These are phyloP conservation scores for Proliferodiscus dingleyae DNA, from an alignment of 2,329 filamentous ascomycete species.

Conservation along the genomic window DNA sequence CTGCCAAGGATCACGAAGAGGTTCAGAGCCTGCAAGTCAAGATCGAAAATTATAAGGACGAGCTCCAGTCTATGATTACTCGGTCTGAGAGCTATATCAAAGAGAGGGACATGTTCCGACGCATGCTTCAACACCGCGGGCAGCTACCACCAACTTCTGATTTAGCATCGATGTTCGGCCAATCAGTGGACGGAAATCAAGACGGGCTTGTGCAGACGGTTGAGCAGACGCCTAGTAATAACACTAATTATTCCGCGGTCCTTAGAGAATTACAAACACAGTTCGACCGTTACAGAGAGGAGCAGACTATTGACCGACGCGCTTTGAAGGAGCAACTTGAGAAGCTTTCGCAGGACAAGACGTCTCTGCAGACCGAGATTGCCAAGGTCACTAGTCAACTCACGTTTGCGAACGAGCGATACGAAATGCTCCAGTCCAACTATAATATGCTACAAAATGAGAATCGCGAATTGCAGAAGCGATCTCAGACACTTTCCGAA, in stretches of 20 bases:
- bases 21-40: slow-evolving; percentile 69
- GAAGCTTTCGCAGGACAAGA: slow-evolving; percentile 75
- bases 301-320: slow-evolving; percentile 74
- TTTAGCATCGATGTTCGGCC: slow-evolving; percentile 64
- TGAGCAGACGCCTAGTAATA: slow-evolving; percentile 46
- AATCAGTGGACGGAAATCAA: slow-evolving; percentile 56
- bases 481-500: slow-evolving; percentile 71
- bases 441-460: slow-evolving; percentile 78
- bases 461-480: slow-evolving; percentile 80
- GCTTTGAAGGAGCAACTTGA: slow-evolving; percentile 83
- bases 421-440: slow-evolving; percentile 85
- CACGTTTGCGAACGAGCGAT: slow-evolving; percentile 74
- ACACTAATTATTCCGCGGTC: slow-evolving; percentile 68
- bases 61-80: slow-evolving; percentile 74
- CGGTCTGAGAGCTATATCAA: slow-evolving; percentile 91
- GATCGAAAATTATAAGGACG: slow-evolving; percentile 75
- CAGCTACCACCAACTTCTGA: slow-evolving; percentile 55
- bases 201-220: slow-evolving; percentile 54
- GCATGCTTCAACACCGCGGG: slow-evolving; percentile 77
- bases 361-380: slow-evolving; percentile 74
- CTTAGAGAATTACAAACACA: slow-evolving; percentile 84
- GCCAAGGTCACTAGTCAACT: slow-evolving; percentile 77
- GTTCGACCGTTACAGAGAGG: slow-evolving; percentile 84
- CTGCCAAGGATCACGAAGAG: slow-evolving; percentile 62
- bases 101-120: slow-evolving; percentile 95